phyloP scores from a whole-genome alignment of 495 filamentous ascomycete genomes.

The Xylaria flabelliformis region DNA sequence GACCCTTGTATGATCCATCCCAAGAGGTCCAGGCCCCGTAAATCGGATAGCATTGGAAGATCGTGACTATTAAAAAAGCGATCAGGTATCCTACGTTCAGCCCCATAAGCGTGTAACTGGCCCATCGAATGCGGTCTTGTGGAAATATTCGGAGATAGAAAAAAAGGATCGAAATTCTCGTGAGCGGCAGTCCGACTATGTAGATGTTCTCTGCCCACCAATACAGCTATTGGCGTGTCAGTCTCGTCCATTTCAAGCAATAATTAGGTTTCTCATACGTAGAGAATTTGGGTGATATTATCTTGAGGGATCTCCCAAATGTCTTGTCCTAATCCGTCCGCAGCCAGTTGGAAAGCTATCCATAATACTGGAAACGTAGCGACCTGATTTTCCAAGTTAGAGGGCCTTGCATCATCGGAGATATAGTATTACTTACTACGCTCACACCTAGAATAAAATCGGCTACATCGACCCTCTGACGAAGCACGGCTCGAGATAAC shows the following conservation, averaged over 20 bases:
- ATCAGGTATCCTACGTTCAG: constrained; percentile 41
- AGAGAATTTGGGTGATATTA: constrained; percentile 36
- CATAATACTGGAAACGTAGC: constrained; percentile 30
- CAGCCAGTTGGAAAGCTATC: constrained; percentile 19
- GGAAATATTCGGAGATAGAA: constrained; percentile 62
- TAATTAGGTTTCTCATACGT: constrained; percentile 25
- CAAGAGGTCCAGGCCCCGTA: constrained; percentile 45
- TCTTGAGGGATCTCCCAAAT: constrained; percentile 41
- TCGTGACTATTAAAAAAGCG: constrained; percentile 43
- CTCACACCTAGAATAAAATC: constrained; percentile 10
- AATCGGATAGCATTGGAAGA: constrained; percentile 53
- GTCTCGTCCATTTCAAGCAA: background rate
- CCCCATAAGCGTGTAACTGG: constrained; percentile 44
- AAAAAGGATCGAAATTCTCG: constrained; percentile 57
- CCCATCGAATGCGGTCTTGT: constrained; percentile 46
- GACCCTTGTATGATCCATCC: constrained; percentile 43
- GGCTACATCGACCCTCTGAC: background rate
- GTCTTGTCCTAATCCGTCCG: constrained; percentile 34
- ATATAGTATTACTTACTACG: background rate
- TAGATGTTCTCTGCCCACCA: constrained; percentile 50
- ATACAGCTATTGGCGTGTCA: constrained; percentile 39
- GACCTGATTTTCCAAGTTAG: background rate
- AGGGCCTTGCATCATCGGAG: background rate
- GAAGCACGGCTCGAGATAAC: constrained; percentile 12
- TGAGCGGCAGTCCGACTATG: constrained; percentile 48